Base-by-base conservation (phyloP, 164 flowering plant genomes). In the Vitis rotundifolia region DNA sequence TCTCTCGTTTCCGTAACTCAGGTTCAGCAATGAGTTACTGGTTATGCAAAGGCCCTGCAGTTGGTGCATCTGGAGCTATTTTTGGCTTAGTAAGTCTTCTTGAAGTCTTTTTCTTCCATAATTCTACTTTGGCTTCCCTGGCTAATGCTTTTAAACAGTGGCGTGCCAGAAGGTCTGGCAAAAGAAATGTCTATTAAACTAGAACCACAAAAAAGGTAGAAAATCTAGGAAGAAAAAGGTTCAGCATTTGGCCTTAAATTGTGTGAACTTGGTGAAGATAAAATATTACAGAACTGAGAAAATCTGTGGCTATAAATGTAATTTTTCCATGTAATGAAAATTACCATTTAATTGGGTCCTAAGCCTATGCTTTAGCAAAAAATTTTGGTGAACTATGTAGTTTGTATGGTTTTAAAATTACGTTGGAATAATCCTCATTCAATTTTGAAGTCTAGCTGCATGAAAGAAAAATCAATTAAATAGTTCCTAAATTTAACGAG, bases 31-130 rank as follows among this genome's bases (percentile, higher is more conserved):
- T 79, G 85, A 94, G 98, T 79, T 94, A 94, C 71, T 80, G 83
- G 83, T 82, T 88, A 71, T 76, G 87, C 81, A 85, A 85, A 75
- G 77, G 87, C 49, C 93, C 97, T 59, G 77, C 97, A 1, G 91
- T 94, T 77, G 98, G 98, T 76, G 98, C 98, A 47, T 94, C 98
- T 10, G 98, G 98, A 76, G 98, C 97, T 70, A 88, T 94, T 63
- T 91, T 92, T 81, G 98, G 98, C 80, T 68, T 94, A 58, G 98
- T 94, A 83, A 75, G 88, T 77, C 55, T 19, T 65, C 59, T 73
- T 71, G 28, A 51, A 28, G 7, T 31, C 8, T 26, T 37, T 44
- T 13, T 51, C 9, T 6, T 16, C 11, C 8, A 29, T 9, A 16
- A 8, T 19, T 31, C 49, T 16, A 14, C 4, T n/a, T 31, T 28